Evolutionary conservation across 495 filamentous ascomycete species (phyloP).

Genomic region (Neurospora sp.): DNA sequence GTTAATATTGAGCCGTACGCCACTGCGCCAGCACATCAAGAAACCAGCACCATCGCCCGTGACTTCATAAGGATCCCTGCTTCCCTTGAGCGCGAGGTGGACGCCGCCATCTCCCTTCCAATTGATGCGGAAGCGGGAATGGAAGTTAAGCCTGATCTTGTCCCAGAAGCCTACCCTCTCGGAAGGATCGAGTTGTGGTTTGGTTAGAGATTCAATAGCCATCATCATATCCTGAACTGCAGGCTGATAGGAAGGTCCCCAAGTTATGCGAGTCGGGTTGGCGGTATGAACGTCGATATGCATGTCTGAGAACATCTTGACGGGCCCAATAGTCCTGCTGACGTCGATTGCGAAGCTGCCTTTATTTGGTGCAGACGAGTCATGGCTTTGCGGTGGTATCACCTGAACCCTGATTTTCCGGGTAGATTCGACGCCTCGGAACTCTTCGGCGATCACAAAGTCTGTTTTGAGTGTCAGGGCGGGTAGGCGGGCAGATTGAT

Average conservation of each 20-base stretch:
- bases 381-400: slow-evolving; percentile 51
- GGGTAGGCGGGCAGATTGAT: slow-evolving; percentile 69
- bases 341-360: slow-evolving; percentile 73
- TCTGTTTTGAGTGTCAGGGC: slow-evolving; percentile 79
- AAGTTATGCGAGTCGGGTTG: slow-evolving; percentile 84
- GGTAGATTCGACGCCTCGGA: slow-evolving; percentile 62
- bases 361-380: slow-evolving; percentile 26
- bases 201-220: slow-evolving; percentile 95
- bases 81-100: slow-evolving; percentile 84
- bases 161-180: slow-evolving; percentile 98
- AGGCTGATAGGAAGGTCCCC: slow-evolving; percentile 94
- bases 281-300: slow-evolving; percentile 84
- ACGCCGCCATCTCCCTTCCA: slow-evolving; percentile 97
- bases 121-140: slow-evolving; percentile 77
- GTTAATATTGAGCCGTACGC: slow-evolving; percentile 78
- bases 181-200: slow-evolving; percentile 85
- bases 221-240: slow-evolving; percentile 99
- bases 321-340: slow-evolving; percentile 82
- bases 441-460: slow-evolving; percentile 96
- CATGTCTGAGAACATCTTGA: slow-evolving; percentile 95
- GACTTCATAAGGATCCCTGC: slow-evolving; percentile 86
- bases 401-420: slow-evolving; percentile 76
- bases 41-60: slow-evolving; percentile 91
- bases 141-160: slow-evolving; percentile 90
- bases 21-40: slow-evolving; percentile 93